These are phyloP conservation scores for Blepharisma stoltei DNA, from an alignment of 73 alveolate genomes.

Conservation along the genomic window DNA sequence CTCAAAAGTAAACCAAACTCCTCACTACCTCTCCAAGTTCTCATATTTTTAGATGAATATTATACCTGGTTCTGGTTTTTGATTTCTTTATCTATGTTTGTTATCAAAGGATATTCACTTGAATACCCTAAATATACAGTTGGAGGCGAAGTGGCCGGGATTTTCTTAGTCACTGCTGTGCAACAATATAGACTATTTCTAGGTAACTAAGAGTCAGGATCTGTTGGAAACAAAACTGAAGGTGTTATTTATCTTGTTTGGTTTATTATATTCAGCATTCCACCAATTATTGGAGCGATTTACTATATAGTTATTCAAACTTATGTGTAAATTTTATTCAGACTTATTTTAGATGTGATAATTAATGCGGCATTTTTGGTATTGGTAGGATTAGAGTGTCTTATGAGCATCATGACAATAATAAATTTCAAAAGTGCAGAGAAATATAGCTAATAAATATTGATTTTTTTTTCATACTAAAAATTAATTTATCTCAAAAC, in stretches of 20 bases:
- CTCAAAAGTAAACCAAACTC: not conserved
- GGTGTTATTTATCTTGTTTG: not conserved
- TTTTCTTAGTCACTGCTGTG: not conserved
- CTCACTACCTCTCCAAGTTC: not conserved
- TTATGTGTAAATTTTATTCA: slow-evolving; percentile 18
- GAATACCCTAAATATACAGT: not conserved
- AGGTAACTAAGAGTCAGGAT: not conserved
- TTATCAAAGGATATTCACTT: not conserved
- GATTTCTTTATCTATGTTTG: not conserved
- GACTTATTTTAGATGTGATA: not conserved
- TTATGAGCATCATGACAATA: not conserved
- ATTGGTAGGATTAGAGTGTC: not conserved
- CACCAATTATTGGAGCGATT: slow-evolving; percentile 11
- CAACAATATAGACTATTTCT: not conserved
- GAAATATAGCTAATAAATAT: not conserved
- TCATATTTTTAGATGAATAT: not conserved
- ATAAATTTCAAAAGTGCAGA: slow-evolving; percentile 20
- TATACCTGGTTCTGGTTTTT: slow-evolving; percentile 10
- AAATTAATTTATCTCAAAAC: too few species aligned
- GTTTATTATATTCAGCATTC: not conserved
- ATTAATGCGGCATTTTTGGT: not conserved
- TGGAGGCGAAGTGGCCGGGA: not conserved
- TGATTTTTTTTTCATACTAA: too few species aligned
- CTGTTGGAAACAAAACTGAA: slow-evolving; percentile 25
- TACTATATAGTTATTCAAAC: not conserved